These are phyloP conservation scores for Westerdykella sp. DNA, from an alignment of 2,329 filamentous ascomycete species.

Conservation along the genomic window DNA sequence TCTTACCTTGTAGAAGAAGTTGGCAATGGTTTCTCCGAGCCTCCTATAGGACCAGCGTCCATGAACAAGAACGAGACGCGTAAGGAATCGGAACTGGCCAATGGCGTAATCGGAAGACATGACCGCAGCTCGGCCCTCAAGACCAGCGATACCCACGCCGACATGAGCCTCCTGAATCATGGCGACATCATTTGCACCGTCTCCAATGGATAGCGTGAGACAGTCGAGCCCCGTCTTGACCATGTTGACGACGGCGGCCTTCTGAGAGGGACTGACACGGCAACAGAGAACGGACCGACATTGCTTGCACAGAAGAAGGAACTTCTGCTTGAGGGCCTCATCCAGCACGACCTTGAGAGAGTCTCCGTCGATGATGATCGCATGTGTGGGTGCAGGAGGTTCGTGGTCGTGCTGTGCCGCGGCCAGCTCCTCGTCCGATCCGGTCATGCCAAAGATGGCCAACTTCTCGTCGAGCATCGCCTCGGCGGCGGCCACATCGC, in stretches of 20 bases:
- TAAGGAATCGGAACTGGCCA: constrained; percentile 79
- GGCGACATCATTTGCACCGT: constrained; percentile 85
- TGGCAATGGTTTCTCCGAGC: constrained; percentile 86
- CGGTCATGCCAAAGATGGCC: constrained; percentile 67
- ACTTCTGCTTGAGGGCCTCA: constrained; percentile 80
- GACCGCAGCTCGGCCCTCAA: constrained; percentile 79
- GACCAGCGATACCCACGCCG: constrained; percentile 80
- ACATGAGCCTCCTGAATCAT: constrained; percentile 92
- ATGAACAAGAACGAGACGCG: constrained; percentile 72
- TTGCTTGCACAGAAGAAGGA: constrained; percentile 90
- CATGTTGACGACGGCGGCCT: constrained; percentile 93
- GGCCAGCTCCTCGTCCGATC: constrained; percentile 77
- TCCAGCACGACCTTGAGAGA: constrained; percentile 82
- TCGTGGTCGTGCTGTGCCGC: constrained; percentile 77
- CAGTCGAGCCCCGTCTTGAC: constrained; percentile 93
- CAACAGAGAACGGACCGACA: constrained; percentile 96
- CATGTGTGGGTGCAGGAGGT: constrained; percentile 79
- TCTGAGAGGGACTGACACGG: constrained; percentile 92
- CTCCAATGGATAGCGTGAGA: constrained; percentile 87
- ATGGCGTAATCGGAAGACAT: constrained; percentile 84
- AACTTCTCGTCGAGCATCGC: constrained; percentile 70
- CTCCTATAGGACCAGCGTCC: constrained; percentile 91
- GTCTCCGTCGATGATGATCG: constrained; percentile 90
- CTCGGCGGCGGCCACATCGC: constrained; percentile 58
- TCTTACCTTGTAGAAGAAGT: constrained; percentile 94